phyloP scores from a whole-genome alignment of 2,329 filamentous ascomycete genomes.

The Dothistroma septosporum region DNA sequence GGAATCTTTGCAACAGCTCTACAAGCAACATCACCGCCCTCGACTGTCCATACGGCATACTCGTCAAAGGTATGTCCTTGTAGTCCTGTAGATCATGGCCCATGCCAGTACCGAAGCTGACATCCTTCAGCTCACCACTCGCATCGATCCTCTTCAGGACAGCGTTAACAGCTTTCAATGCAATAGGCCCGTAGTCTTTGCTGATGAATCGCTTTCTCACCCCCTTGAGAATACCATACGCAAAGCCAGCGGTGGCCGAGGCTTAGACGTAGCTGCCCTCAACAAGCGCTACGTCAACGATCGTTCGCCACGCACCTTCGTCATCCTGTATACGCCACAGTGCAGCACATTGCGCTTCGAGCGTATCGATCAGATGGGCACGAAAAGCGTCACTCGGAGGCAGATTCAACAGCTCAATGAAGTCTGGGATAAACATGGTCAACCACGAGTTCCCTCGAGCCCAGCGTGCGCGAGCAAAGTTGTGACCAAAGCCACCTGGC shows the following conservation, averaged over 20 bases:
- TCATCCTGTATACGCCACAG: constrained; percentile 56
- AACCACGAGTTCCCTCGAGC: constrained; percentile 67
- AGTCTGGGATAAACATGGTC: constrained; percentile 78
- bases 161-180: constrained; percentile 62
- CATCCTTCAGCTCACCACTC: constrained; percentile 67
- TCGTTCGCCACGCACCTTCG: constrained; percentile 66
- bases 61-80: constrained; percentile 69
- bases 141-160: constrained; percentile 63
- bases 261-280: constrained; percentile 72
- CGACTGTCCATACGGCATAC: constrained; percentile 80
- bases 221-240: constrained; percentile 73
- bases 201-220: constrained; percentile 66
- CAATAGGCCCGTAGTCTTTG: constrained; percentile 57
- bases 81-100: constrained; percentile 70
- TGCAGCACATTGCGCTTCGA: constrained; percentile 66
- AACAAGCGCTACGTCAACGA: constrained; percentile 62
- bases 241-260: constrained; percentile 75
- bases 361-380: constrained; percentile 56
- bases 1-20: constrained; percentile 63
- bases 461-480: constrained; percentile 55
- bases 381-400: constrained; percentile 57
- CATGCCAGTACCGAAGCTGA: constrained; percentile 77
- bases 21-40: constrained; percentile 81
- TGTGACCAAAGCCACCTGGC: constrained; percentile 50
- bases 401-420: constrained; percentile 68